Evolutionary conservation across 2,329 filamentous ascomycete genomes (phyloP).

Genomic region (Stachybotrys echinatus): DNA sequence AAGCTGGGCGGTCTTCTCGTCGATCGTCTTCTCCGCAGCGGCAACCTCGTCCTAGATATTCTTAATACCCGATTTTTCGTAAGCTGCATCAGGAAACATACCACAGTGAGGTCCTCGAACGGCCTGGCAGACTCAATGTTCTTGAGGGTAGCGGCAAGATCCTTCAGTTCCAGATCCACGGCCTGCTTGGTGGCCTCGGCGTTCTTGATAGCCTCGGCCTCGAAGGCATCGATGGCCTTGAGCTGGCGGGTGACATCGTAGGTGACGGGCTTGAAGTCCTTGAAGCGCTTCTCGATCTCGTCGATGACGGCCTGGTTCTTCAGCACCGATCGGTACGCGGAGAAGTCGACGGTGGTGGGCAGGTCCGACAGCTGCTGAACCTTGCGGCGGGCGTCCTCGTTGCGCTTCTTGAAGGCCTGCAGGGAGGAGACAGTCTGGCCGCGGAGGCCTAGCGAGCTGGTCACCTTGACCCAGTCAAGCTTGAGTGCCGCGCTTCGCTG

Average conservation of each 20-base stretch:
- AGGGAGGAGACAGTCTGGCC: conserved; percentile 90
- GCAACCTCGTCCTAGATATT: conserved; percentile 79
- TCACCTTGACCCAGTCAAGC: conserved; percentile 97
- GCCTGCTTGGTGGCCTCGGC: conserved; percentile 94
- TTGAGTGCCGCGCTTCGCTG: conserved; percentile 98
- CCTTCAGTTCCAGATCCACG: conserved; percentile 91
- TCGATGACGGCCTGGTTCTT: conserved; percentile 96
- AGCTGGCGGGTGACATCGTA: conserved; percentile 93
- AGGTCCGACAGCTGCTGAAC: conserved; percentile 78
- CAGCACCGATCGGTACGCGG: conserved; percentile 82
- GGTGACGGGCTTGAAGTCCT: conserved; percentile 81
- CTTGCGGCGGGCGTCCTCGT: conserved; percentile 96
- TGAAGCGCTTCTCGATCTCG: conserved; percentile 96
- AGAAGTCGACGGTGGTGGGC: conserved; percentile 85
- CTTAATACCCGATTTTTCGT: conserved; percentile 16
- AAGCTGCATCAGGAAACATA: conserved; percentile 48
- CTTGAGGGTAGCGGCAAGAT: conserved; percentile 88
- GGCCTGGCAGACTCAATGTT: conserved; percentile 96
- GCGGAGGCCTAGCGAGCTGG: conserved; percentile 89
- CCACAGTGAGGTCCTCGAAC: conserved; percentile 95
- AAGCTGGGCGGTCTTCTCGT: conserved; percentile 91
- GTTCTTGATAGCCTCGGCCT: conserved; percentile 94
- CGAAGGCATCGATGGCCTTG: conserved; percentile 97
- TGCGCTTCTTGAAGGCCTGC: conserved; percentile 98
- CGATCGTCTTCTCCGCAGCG: conserved; percentile 90